phyloP scores from a whole-genome alignment of 2,329 filamentous ascomycete genomes.

The Xylaria sp. region DNA sequence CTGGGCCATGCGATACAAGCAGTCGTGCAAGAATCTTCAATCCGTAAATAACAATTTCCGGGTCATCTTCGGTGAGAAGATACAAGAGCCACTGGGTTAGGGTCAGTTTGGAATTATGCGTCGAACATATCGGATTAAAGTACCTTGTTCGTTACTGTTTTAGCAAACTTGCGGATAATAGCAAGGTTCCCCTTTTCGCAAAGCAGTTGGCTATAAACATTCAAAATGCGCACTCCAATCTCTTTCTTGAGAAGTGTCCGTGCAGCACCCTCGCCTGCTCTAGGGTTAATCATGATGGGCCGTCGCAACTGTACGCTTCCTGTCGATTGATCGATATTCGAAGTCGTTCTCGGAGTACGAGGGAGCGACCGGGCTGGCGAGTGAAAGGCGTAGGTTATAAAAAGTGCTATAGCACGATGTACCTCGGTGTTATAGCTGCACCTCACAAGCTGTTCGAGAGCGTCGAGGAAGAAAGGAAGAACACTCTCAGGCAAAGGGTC shows the following conservation, averaged over 20 bases:
- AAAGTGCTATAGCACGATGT: slow-evolving; percentile 86
- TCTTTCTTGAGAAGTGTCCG: slow-evolving; percentile 70
- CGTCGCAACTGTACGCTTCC: slow-evolving; percentile 55
- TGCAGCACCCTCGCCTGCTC: slow-evolving; percentile 48
- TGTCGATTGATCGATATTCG: slow-evolving; percentile 53
- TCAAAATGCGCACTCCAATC: slow-evolving; percentile 78
- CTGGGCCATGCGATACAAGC: slow-evolving; percentile 81
- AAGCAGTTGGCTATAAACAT: slow-evolving; percentile 80
- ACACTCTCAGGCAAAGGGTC: slow-evolving; percentile 79
- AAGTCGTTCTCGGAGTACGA: slow-evolving; percentile 61
- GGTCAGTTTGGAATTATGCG: slow-evolving; percentile 49
- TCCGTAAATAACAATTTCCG: slow-evolving; percentile 82
- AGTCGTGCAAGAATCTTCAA: slow-evolving; percentile 85
- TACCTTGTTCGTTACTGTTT: slow-evolving; percentile 94
- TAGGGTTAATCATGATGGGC: slow-evolving; percentile 51
- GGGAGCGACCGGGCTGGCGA: slow-evolving; percentile 59
- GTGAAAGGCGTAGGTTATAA: slow-evolving; percentile 92
- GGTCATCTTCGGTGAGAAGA: slow-evolving; percentile 85
- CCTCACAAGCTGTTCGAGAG: slow-evolving; percentile 82
- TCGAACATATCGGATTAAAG: slow-evolving; percentile 48
- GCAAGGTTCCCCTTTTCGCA: slow-evolving; percentile 75
- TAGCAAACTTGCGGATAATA: slow-evolving; percentile 87
- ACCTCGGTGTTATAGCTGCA: slow-evolving; percentile 86
- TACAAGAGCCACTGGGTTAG: slow-evolving; percentile 83
- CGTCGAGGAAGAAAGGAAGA: slow-evolving; percentile 78